Conservation (phyloP, 2,329 filamentous ascomycete genomes). For the Trichoderma pleuroti region DNA sequence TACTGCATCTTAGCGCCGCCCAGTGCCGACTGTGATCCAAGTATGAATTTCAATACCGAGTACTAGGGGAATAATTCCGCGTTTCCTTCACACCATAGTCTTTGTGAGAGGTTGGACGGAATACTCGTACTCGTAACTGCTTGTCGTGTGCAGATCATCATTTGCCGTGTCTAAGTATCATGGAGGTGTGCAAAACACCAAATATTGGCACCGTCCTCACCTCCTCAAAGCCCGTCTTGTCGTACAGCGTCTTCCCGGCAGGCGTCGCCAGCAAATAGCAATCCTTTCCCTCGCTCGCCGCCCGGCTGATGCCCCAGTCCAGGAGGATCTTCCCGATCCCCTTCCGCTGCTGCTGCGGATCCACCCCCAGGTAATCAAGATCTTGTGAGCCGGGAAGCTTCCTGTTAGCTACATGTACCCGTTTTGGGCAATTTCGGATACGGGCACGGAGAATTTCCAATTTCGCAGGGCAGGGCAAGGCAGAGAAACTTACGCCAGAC, state of each 20-base stretch:
- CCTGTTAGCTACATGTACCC: neutral
- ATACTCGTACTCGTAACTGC: neutral
- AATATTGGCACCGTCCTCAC: slow-evolving; percentile 18
- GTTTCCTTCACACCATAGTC: neutral
- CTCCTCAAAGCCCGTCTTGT: slow-evolving; percentile 13
- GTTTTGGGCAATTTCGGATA: neutral
- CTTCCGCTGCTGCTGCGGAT: slow-evolving; percentile 21
- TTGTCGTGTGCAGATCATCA: neutral
- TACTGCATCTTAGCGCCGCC: neutral
- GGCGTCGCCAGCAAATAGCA: slow-evolving; percentile 21
- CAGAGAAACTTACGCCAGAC: slow-evolving; percentile 21
- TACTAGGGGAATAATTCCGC: neutral
- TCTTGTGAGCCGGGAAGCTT: slow-evolving; percentile 8
- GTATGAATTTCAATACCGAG: no score
- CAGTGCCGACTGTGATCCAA: neutral
- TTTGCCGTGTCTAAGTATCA: slow-evolving; percentile 14
- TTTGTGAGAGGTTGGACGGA: neutral
- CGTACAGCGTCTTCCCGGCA: slow-evolving; percentile 17
- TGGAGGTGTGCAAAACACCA: slow-evolving; percentile 16
- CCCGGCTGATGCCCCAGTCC: slow-evolving; percentile 21
- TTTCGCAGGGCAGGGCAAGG: neutral
- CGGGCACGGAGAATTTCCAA: neutral
- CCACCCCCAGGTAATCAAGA: slow-evolving; percentile 23
- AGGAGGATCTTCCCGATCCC: slow-evolving; percentile 22
- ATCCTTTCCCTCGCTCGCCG: slow-evolving; percentile 15